phyloP scores from a whole-genome alignment of 257 asterid genomes.

The Solanum dulcamara region DNA sequence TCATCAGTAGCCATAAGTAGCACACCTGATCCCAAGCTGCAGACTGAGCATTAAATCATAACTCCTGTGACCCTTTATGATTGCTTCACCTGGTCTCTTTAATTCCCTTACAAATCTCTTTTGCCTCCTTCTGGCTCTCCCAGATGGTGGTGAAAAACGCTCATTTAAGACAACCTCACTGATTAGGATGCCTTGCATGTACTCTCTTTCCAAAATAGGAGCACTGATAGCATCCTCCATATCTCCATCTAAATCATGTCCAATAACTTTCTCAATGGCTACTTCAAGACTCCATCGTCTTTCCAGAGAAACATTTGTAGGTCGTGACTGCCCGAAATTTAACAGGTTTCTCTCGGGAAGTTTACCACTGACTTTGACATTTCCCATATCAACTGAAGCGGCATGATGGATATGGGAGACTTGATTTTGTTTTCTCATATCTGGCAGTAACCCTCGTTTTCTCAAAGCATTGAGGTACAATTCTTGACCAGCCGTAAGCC shows the following conservation, averaged over 20 bases:
- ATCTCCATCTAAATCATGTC: slow-evolving; percentile 41
- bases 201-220: slow-evolving; percentile 86
- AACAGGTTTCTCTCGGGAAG: slow-evolving; percentile 37
- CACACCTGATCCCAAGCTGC: slow-evolving; percentile 97
- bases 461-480: slow-evolving; percentile 71
- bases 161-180: slow-evolving; percentile 61
- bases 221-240: slow-evolving; percentile 41
- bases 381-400: slow-evolving; percentile 44
- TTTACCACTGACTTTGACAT: slow-evolving; percentile 35
- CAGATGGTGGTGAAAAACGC: slow-evolving; percentile 66
- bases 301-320: slow-evolving; percentile 47
- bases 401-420: slow-evolving; percentile 64
- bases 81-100: slow-evolving; percentile 84
- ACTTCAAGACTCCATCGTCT: slow-evolving; percentile 95
- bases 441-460: slow-evolving; percentile 81
- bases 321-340: slow-evolving; percentile 52
- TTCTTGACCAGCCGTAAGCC: slow-evolving; percentile 56
- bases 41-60: slow-evolving; percentile 92
- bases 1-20: background rate
- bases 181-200: slow-evolving; percentile 92
- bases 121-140: slow-evolving; percentile 58
- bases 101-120: slow-evolving; percentile 61
- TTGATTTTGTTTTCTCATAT: slow-evolving; percentile 56
- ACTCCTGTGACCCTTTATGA: slow-evolving; percentile 95
- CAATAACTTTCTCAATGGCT: slow-evolving; percentile 74